These are phyloP conservation scores for Domatiomyces catenatus DNA, from an alignment of 2,329 filamentous ascomycete genomes.

Conservation along the genomic window DNA sequence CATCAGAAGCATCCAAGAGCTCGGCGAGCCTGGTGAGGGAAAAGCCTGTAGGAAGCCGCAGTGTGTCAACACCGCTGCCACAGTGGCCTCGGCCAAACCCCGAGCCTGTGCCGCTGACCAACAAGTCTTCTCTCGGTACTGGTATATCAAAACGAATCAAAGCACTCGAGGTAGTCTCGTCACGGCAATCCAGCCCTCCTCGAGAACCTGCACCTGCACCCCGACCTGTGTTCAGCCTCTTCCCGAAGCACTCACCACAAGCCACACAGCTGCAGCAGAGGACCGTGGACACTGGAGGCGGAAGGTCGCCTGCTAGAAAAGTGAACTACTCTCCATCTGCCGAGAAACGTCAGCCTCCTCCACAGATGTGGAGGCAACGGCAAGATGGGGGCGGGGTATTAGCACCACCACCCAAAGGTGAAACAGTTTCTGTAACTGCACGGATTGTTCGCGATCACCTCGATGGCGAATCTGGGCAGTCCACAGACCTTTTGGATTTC, in stretches of 20 bases:
- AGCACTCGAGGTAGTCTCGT: slow-evolving; percentile 61
- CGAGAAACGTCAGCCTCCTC: background rate
- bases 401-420: slow-evolving; percentile 23
- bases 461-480: slow-evolving; percentile 20
- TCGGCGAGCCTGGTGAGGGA: background rate
- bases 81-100: slow-evolving; percentile 15
- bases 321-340: background rate
- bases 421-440: slow-evolving; percentile 78
- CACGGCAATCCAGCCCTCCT: slow-evolving; percentile 17
- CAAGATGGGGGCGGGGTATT: background rate
- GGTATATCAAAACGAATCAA: slow-evolving; percentile 92
- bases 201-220: slow-evolving; percentile 11
- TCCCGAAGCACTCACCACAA: slow-evolving; percentile 18
- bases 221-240: slow-evolving; percentile 18
- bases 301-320: slow-evolving; percentile 8
- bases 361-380: slow-evolving; percentile 1
- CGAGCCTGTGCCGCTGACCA: slow-evolving; percentile 35
- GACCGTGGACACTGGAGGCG: slow-evolving; percentile 20
- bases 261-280: slow-evolving; percentile 6
- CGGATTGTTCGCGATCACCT: slow-evolving; percentile 53
- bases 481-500: background rate
- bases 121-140: slow-evolving; percentile 70
- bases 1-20: background rate
- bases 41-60: slow-evolving; percentile 2
- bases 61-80: slow-evolving; percentile 13